Evolutionary conservation across 2,329 filamentous ascomycete genomes (phyloP).

Genomic region (Davidsoniella neocaledoniae): DNA sequence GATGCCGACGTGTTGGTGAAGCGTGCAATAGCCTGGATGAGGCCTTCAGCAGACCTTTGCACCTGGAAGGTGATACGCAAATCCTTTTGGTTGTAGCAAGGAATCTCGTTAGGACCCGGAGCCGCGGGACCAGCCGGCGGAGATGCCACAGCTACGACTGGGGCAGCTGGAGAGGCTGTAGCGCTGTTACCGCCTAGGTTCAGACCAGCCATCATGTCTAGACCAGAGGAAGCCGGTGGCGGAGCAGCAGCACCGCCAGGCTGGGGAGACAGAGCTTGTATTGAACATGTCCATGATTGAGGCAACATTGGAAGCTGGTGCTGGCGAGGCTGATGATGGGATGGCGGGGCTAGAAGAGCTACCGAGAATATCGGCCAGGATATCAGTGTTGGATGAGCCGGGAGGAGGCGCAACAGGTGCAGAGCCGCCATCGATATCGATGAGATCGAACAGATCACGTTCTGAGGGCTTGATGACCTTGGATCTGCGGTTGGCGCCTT

Average conservation of each 20-base stretch:
- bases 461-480: conserved; percentile 72
- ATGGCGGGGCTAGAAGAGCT: conserved; percentile 38
- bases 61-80: conserved; percentile 67
- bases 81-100: conserved; percentile 76
- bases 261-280: conserved; percentile 24
- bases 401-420: conserved; percentile 37
- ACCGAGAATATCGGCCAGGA: conserved; percentile 82
- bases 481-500: conserved; percentile 57
- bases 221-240: conserved; percentile 24
- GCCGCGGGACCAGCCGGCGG: conserved; percentile 19
- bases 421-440: conserved; percentile 34
- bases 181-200: conserved; percentile 22
- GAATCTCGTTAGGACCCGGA: conserved; percentile 37
- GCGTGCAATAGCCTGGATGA: conserved; percentile 64
- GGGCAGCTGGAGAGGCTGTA: conserved; percentile 16
- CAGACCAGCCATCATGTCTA: conserved; percentile 33
- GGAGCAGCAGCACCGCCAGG: conserved; percentile 17
- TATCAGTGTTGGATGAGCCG: conserved; percentile 53
- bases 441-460: conserved; percentile 81
- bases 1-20: conserved; percentile 65
- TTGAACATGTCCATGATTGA: conserved; percentile 87
- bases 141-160: conserved; percentile 5
- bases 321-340: conserved; percentile 24
- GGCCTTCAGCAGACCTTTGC: conserved; percentile 63
- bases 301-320: conserved; percentile 39